Base-by-base conservation (phyloP, 2,329 filamentous ascomycete species). In the Chrysoporthe deuterocubensis region DNA sequence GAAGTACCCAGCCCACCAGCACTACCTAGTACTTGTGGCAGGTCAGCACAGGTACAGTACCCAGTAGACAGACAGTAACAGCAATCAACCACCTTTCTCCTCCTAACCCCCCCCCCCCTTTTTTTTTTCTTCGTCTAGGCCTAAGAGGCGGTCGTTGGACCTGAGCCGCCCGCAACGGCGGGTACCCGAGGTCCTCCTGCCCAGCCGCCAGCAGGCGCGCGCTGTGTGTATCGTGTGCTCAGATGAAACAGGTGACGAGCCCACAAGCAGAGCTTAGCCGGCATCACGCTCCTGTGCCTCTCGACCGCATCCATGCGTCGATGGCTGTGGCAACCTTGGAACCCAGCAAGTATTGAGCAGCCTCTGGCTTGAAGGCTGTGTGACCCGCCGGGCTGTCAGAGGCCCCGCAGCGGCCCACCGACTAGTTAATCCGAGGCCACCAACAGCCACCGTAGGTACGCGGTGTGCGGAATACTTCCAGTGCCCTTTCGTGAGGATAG, bases 301-400 rank as follows among this genome's bases (percentile, higher is more conserved):
- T 34, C 50, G 13, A 54, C 50, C 21, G 13, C 21, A 21, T 16
- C 11, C 26, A 52, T 54, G 50, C 26, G 13, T 54, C 16, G 26
- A 54, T 32, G 32, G 26, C 26, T 26, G 26, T 26, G 26, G 26
- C 26, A 26, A 26, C 26, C 26, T 26, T 26, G 26, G 26, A 26
- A 26, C 26, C 26, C 26, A 26, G 26, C 26, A 26, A 26, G 26
- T 26, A 26, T 44, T 26, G 40, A 48, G 43, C 46, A 50, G 62
- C 62, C 42, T 58, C 50, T 64, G 52, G 62, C 21, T 64, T 52
- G 42, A 58, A 46, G 62, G 50, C 63, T 65, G 62, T 48, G 52
- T 52, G 50, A 52, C n/a, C 21, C 26, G 14, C 2, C 44, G 54
- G 18, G 32, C 54, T 40, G 32, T 57, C 54, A 37, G 40, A 18